A percentile compares a stretch with the other conserved stretches of the same genome.
phyloP scores from a whole-genome alignment of 2,329 filamentous ascomycete species.

The Fusarium sp. region DNA sequence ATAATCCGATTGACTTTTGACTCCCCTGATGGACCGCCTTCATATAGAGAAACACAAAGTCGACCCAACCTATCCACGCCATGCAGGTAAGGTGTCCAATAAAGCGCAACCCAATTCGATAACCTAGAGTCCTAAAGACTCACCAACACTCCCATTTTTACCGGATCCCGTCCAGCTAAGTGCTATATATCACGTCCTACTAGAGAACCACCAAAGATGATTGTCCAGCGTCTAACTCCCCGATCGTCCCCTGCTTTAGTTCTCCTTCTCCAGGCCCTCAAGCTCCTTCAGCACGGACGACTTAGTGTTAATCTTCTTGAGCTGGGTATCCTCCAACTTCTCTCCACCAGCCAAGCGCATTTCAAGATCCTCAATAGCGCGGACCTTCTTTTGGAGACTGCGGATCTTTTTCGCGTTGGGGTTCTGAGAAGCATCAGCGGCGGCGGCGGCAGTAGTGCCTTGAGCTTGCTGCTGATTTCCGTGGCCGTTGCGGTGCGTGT shows the following conservation, averaged over 20 bases:
- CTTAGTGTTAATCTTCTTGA: constrained; percentile 98
- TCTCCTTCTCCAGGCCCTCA: constrained; percentile 61
- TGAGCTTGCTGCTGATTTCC: constrained; percentile 43
- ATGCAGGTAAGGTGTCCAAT: constrained; percentile 38
- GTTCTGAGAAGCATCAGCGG: constrained; percentile 62
- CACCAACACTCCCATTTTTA: constrained; percentile 22
- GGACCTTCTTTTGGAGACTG: constrained; percentile 94
- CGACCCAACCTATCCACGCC: constrained; percentile 29
- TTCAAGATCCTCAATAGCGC: constrained; percentile 97
- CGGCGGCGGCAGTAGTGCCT: constrained; percentile 61
- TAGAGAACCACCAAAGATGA: constrained; percentile 6
- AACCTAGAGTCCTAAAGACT: constrained; percentile 13
- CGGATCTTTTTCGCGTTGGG: constrained; percentile 95
- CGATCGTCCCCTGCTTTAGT: constrained; percentile 18
- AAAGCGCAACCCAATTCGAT: constrained; percentile 26
- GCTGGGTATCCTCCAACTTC: constrained; percentile 97
- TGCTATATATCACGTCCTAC: constrained; percentile 16
- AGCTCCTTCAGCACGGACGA: constrained; percentile 85
- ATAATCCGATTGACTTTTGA: constrained; percentile 33
- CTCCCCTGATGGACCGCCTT: constrained; percentile 15
- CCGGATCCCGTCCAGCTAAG: constrained; percentile 9
- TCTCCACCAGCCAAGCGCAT: constrained; percentile 95
- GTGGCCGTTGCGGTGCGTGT: constrained; percentile 53
- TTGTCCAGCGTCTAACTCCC: constrained; percentile 5
- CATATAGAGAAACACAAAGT: constrained; percentile 20